A percentile compares a stretch with the other conserved stretches of the same genome.
phyloP scores from a whole-genome alignment of 306 rosid species.

The Sicyos baderoa region DNA sequence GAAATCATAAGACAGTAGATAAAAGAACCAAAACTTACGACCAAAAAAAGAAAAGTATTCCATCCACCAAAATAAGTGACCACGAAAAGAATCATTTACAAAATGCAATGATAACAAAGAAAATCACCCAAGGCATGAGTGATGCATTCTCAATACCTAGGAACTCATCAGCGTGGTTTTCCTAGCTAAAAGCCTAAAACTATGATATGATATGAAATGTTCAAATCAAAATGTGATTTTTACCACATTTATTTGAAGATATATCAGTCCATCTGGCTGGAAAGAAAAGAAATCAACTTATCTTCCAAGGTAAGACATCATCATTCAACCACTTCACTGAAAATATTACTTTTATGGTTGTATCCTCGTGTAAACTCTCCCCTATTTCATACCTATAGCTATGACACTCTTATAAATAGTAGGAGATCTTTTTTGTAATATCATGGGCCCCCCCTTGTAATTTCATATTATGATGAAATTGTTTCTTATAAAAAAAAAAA shows the following conservation, averaged over 20 bases:
- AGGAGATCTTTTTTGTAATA: no score
- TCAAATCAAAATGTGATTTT: slow-evolving; percentile 1
- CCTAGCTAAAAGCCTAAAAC: not conserved
- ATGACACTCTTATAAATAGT: no score
- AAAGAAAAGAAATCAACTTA: no score
- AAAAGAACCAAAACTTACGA: not conserved
- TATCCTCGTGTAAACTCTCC: no score
- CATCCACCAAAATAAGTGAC: not conserved
- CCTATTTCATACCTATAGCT: no score
- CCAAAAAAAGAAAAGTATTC: not conserved
- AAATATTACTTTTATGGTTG: no score
- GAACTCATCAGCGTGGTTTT: no score
- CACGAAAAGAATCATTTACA: not conserved
- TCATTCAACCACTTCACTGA: no score
- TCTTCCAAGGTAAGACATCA: no score
- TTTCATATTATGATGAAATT: no score
- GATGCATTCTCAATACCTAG: no score
- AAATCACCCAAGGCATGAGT: not conserved
- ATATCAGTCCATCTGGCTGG: not conserved
- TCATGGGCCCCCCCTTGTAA: not conserved
- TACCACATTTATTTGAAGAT: not conserved
- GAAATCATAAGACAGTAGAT: not conserved
- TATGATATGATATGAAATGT: not conserved
- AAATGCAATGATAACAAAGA: not conserved
- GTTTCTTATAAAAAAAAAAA: no score